Evolutionary conservation across 148 eudicot species (phyloP).

Genomic region (Camellia japonica): DNA sequence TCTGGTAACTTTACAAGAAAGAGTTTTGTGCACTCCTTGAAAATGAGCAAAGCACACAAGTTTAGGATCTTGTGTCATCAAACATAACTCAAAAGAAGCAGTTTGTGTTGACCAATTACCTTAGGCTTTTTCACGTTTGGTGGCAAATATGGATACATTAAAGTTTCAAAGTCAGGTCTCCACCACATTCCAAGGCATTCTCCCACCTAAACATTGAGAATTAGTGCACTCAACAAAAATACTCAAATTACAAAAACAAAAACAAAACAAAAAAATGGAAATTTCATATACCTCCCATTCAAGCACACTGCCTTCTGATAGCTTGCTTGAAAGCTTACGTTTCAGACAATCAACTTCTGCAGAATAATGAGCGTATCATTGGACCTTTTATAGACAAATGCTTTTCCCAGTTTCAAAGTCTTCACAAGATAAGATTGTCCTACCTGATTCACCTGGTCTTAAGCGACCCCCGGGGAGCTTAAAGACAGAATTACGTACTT

Average conservation of each 20-base stretch:
- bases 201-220: constrained; percentile 43
- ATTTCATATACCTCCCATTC: constrained; percentile 58
- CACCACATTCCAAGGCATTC: constrained; percentile 84
- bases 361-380: neutral
- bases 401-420: neutral
- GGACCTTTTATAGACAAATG: neutral
- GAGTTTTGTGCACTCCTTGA: constrained; percentile 71
- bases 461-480: constrained; percentile 76
- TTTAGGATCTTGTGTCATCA: neutral
- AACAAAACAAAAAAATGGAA: neutral
- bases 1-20: constrained; percentile 69
- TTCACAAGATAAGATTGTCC: neutral
- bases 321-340: constrained; percentile 64
- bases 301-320: constrained; percentile 37
- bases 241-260: neutral
- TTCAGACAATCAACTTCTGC: constrained; percentile 58
- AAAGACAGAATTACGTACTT: constrained; percentile 48
- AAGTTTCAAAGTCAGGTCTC: constrained; percentile 57
- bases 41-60: neutral
- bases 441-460: constrained; percentile 72
- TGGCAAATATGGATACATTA: constrained; percentile 58
- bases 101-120: constrained; percentile 23
- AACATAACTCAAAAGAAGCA: neutral
- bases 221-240: constrained; percentile 2
- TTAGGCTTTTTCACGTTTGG: constrained; percentile 61